These are phyloP conservation scores for Lipomyces japonicus DNA, from an alignment of 805 yeast species.

Conservation along the genomic window DNA sequence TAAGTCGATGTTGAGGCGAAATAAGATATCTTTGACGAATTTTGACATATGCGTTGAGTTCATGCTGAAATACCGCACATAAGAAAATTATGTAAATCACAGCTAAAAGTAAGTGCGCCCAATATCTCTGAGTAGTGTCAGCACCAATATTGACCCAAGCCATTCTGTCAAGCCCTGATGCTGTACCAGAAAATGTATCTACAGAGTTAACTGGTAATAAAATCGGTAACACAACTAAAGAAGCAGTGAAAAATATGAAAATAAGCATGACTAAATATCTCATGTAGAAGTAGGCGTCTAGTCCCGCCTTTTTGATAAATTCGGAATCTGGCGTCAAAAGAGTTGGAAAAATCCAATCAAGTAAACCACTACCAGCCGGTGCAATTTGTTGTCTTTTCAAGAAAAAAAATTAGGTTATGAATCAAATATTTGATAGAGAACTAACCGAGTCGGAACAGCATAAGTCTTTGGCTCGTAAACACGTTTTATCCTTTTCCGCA, in stretches of 20 bases:
- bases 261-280: constrained; percentile 66
- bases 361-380: constrained; percentile 65
- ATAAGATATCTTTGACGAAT: constrained; percentile 47
- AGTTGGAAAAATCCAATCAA: constrained; percentile 67
- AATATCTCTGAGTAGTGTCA: constrained; percentile 47
- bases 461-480: constrained; percentile 83
- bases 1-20: constrained; percentile 28
- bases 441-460: constrained; percentile 49
- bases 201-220: constrained; percentile 65
- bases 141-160: constrained; percentile 69
- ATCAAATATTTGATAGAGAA: constrained; percentile 4
- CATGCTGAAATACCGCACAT: constrained; percentile 54
- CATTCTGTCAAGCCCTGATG: constrained; percentile 57
- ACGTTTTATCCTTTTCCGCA: constrained; percentile 65
- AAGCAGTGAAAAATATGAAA: constrained; percentile 52
- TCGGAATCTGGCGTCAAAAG: constrained; percentile 67
- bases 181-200: constrained; percentile 25
- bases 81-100: constrained; percentile 53
- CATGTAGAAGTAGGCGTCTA: constrained; percentile 88
- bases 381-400: constrained; percentile 47
- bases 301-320: constrained; percentile 77
- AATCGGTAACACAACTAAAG: constrained; percentile 56
- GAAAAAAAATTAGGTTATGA: constrained; percentile 1
- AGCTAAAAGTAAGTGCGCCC: constrained; percentile 62
- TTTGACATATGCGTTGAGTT: constrained; percentile 50